phyloP scores from a whole-genome alignment of 2,329 filamentous ascomycete genomes.

The Aspergillus ochraceus region DNA sequence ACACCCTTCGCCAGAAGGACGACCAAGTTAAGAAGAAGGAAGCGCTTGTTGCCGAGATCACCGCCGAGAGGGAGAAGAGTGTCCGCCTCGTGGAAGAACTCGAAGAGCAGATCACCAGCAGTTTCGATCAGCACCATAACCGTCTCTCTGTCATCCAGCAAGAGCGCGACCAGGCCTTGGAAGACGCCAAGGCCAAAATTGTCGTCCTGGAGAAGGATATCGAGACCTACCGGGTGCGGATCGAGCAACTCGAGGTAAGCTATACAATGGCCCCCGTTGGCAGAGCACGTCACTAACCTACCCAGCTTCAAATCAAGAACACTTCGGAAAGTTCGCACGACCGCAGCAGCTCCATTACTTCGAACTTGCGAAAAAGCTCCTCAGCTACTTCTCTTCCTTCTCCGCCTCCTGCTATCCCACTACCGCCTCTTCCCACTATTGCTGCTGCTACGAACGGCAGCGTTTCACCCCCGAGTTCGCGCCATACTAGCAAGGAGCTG shows the following conservation, averaged over 20 bases:
- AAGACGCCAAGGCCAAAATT: constrained; percentile 71
- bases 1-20: constrained; percentile 46
- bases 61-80: constrained; percentile 80
- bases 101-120: constrained; percentile 91
- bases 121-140: constrained; percentile 94
- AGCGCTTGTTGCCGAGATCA: constrained; percentile 50
- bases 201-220: constrained; percentile 66
- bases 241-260: constrained; percentile 74
- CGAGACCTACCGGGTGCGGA: constrained; percentile 54
- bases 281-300: constrained; percentile 18
- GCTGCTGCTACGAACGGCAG: constrained; percentile 52
- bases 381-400: constrained; percentile 85
- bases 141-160: constrained; percentile 78
- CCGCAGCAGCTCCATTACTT: constrained; percentile 60
- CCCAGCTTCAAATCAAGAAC: constrained; percentile 45
- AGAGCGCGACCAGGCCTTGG: constrained; percentile 71
- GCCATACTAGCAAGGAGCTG: constrained; percentile 80
- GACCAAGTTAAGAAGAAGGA: constrained; percentile 49
- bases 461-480: constrained; percentile 60
- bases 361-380: constrained; percentile 78
- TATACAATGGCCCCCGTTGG: neutral
- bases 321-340: constrained; percentile 47
- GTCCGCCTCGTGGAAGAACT: constrained; percentile 90
- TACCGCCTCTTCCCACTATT: constrained; percentile 78
- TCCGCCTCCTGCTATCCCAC: constrained; percentile 90